Evolutionary conservation across 495 filamentous ascomycete species (phyloP).

Genomic region (Rhizodiscina lignyota): DNA sequence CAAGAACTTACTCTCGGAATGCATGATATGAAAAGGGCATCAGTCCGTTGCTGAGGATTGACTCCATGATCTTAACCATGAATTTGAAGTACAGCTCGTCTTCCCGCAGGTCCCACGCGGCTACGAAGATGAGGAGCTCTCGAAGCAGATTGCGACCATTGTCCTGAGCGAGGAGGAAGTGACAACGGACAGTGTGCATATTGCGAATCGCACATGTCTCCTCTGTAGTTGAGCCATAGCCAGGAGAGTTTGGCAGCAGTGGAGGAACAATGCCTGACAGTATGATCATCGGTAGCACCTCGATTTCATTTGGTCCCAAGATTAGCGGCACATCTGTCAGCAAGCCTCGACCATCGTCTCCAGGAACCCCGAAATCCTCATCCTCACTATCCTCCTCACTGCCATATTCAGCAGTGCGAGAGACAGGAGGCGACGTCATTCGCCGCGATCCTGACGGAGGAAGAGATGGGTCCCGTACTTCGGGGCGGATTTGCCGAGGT

Average conservation of each 20-base stretch:
- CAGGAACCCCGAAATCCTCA: constrained; percentile 66
- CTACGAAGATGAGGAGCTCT: constrained; percentile 87
- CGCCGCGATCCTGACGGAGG: too few relatives aligned
- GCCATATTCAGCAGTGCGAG: constrained; percentile 34
- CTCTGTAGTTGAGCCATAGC: constrained; percentile 39
- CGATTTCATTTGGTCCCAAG: constrained; percentile 80
- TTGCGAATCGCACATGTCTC: constrained; percentile 39
- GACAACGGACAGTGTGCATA: constrained; percentile 70
- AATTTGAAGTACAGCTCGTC: constrained; percentile 86
- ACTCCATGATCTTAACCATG: constrained; percentile 88
- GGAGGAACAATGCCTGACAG: constrained; percentile 60
- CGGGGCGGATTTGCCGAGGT: background rate
- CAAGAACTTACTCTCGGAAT: constrained; percentile 42
- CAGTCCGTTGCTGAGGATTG: constrained; percentile 69
- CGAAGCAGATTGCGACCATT: constrained; percentile 74
- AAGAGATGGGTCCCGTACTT: background rate
- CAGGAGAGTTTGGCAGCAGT: too few relatives aligned
- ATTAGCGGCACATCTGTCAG: constrained; percentile 90
- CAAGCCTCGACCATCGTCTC: constrained; percentile 56
- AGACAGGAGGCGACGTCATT: too few relatives aligned
- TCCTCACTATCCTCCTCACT: constrained; percentile 45
- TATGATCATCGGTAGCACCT: constrained; percentile 86
- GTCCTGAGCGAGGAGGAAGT: constrained; percentile 72
- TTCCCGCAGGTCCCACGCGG: constrained; percentile 86
- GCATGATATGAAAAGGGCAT: constrained; percentile 81